Conservation (phyloP, 768 basidiomycete genomes). For the Cyathus striatus region DNA sequence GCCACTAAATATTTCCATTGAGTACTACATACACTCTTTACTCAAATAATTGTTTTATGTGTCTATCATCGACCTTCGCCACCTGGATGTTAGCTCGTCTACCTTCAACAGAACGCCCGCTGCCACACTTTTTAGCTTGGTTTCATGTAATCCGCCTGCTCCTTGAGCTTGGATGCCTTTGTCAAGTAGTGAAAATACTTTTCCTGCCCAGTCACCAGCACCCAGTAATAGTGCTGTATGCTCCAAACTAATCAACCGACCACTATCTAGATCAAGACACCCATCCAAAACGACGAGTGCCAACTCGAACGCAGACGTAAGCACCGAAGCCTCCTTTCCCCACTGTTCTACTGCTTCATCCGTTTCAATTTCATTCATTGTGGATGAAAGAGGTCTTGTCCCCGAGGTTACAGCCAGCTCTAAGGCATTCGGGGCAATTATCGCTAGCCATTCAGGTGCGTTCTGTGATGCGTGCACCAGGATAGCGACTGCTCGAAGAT, state of each 20-base stretch:
- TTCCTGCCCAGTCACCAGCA: constrained; percentile 75
- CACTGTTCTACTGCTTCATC: constrained; percentile 22
- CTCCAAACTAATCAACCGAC: constrained; percentile 69
- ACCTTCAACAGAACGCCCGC: constrained; percentile 82
- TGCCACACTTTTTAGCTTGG: constrained; percentile 59
- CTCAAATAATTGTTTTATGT: no score
- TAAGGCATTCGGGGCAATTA: constrained; percentile 77
- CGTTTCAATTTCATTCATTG: constrained; percentile 23
- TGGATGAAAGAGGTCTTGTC: constrained; percentile 52
- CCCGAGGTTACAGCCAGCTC: constrained; percentile 83
- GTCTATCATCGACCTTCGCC: constrained; percentile 18
- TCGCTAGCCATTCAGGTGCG: constrained; percentile 72
- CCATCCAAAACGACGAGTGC: constrained; percentile 73
- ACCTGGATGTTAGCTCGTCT: constrained; percentile 33
- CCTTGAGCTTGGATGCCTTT: constrained; percentile 57
- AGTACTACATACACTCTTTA: no score
- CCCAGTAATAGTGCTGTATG: constrained; percentile 68
- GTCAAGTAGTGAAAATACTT: constrained; percentile 61
- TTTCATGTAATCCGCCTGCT: constrained; percentile 61
- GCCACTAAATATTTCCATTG: constrained; percentile 32
- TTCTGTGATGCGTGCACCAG: constrained; percentile 81
- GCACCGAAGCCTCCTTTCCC: constrained; percentile 65
- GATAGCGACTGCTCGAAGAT: constrained; percentile 70
- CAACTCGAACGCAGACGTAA: constrained; percentile 74
- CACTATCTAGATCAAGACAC: constrained; percentile 71